Evolutionary conservation across 192 early-diverging fungal genomes (phyloP).

Genomic region (Linnemannia elongata): DNA sequence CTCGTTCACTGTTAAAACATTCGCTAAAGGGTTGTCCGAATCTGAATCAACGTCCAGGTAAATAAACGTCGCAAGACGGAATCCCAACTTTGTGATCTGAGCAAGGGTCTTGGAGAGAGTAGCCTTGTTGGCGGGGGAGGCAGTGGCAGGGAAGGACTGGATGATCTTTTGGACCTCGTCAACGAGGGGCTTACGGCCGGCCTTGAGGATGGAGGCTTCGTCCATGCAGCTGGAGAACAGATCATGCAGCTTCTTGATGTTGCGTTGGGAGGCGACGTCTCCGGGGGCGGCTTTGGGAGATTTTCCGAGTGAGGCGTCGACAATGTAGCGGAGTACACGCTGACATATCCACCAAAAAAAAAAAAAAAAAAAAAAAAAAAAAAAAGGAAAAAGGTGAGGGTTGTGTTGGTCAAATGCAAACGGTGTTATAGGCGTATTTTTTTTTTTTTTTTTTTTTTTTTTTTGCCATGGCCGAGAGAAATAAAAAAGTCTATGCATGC

Average conservation of each 20-base stretch:
- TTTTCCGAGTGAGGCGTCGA: slow-evolving; percentile 34
- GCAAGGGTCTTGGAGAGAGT: background rate
- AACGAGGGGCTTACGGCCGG: slow-evolving; percentile 44
- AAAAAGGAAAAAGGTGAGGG: background rate
- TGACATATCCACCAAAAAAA: no score
- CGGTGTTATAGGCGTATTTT: no score
- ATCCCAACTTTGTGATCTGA: background rate
- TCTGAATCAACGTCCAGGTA: slow-evolving; percentile 21
- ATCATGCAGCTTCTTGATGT: slow-evolving; percentile 64
- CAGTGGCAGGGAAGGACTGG: slow-evolving; percentile 30
- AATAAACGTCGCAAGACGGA: slow-evolving; percentile 43
- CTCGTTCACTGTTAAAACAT: background rate
- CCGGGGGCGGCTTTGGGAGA: slow-evolving; percentile 30
- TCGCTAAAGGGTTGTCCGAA: background rate
- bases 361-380: background rate
- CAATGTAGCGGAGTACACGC: slow-evolving; percentile 59
- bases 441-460: no score
- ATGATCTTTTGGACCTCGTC: slow-evolving; percentile 30
- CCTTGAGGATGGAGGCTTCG: slow-evolving; percentile 22
- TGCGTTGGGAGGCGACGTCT: slow-evolving; percentile 50
- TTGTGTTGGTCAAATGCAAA: no score
- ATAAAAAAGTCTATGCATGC: background rate
- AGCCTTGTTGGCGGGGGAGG: background rate
- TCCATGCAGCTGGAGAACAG: slow-evolving; percentile 67
- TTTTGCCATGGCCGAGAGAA: no score